Percentiles rank a stretch among this genome's conserved stretches.
Conservation (phyloP, 2,329 filamentous ascomycete genomes). For the Fusarium falciforme region DNA sequence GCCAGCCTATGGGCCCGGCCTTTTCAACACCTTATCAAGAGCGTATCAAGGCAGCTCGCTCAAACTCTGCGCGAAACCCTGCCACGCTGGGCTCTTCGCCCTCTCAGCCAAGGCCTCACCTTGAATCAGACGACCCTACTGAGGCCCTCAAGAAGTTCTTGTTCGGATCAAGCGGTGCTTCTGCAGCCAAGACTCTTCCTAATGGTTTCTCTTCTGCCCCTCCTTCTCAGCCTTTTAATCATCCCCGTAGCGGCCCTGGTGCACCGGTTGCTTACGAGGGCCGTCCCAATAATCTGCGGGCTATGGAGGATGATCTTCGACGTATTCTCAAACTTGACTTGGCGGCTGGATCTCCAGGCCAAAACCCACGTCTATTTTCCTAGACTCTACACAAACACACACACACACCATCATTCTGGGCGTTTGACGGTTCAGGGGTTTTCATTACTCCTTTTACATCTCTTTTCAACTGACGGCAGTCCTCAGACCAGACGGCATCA, state of each 20-base stretch:
- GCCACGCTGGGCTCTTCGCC: slow-evolving; percentile 15
- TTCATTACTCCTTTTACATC: slow-evolving; percentile 37
- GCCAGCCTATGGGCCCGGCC: slow-evolving; percentile 69
- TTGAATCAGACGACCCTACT: slow-evolving; percentile 47
- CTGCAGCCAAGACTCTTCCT: slow-evolving; percentile 21
- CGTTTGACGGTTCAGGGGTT: slow-evolving; percentile 33
- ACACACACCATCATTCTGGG: slow-evolving; percentile 2
- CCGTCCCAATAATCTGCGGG: slow-evolving; percentile 50
- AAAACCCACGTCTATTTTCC: slow-evolving; percentile 43
- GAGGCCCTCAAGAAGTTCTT: slow-evolving; percentile 69
- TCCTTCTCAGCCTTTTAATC: slow-evolving; percentile 24
- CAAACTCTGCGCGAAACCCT: slow-evolving; percentile 43
- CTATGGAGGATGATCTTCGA: slow-evolving; percentile 66
- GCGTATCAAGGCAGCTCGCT: slow-evolving; percentile 67
- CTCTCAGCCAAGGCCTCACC: slow-evolving; percentile 15
- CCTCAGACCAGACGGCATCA: slow-evolving; percentile 31
- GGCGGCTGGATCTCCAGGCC: slow-evolving; percentile 37
- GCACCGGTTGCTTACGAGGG: slow-evolving; percentile 15
- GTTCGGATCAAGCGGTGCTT: slow-evolving; percentile 55
- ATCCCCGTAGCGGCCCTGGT: slow-evolving; percentile 7
- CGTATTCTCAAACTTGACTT: slow-evolving; percentile 62
- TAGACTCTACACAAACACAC: slow-evolving; percentile 17
- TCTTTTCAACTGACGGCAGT: slow-evolving; percentile 39
- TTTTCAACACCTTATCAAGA: slow-evolving; percentile 76
- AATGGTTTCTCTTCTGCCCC: slow-evolving; percentile 35